Percentiles rank a stretch among this genome's conserved stretches.
Evolutionary conservation across 495 filamentous ascomycete species (phyloP).

Genomic region (Hyphodiscus hymeniophilus): DNA sequence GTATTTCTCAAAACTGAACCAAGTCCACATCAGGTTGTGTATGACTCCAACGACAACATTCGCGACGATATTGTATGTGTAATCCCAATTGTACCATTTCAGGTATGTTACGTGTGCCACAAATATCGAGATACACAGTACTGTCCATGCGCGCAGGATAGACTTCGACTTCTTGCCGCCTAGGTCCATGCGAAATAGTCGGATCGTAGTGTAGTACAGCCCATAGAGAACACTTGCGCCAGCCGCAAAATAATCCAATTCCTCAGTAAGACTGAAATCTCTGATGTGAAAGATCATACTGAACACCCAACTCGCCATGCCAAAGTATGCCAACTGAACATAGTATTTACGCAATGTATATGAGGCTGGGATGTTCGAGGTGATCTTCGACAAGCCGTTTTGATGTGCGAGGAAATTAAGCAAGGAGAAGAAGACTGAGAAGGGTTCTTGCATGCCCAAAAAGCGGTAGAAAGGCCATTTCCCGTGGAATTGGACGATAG

Average conservation of each 20-base stretch:
- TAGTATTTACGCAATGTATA: slow-evolving; percentile 81
- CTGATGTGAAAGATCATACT: slow-evolving; percentile 86
- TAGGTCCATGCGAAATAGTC: slow-evolving; percentile 74
- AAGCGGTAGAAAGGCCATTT: slow-evolving; percentile 96
- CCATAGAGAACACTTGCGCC: slow-evolving; percentile 89
- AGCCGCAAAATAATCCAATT: slow-evolving; percentile 92
- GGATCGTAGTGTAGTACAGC: slow-evolving; percentile 71
- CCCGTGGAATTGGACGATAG: slow-evolving; percentile 91
- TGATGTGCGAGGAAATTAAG: slow-evolving; percentile 87
- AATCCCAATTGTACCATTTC: slow-evolving; percentile 81
- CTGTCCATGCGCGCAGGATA: slow-evolving; percentile 64
- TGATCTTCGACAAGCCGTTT: slow-evolving; percentile 62
- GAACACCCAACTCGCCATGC: slow-evolving; percentile 75
- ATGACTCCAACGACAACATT: slow-evolving; percentile 78
- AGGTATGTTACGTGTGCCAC: slow-evolving; percentile 74
- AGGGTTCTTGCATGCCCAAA: slow-evolving; percentile 89
- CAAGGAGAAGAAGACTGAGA: slow-evolving; percentile 85
- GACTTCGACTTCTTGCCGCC: slow-evolving; percentile 46
- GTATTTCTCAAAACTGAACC: slow-evolving; percentile 72
- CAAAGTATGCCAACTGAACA: slow-evolving; percentile 68
- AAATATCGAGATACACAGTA: slow-evolving; percentile 62
- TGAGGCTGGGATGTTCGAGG: slow-evolving; percentile 54
- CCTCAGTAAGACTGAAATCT: slow-evolving; percentile 80
- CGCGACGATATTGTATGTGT: slow-evolving; percentile 94
- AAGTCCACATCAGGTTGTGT: slow-evolving; percentile 78